Conservation (phyloP, 106 monocot genomes). For the Posidonia australis region DNA sequence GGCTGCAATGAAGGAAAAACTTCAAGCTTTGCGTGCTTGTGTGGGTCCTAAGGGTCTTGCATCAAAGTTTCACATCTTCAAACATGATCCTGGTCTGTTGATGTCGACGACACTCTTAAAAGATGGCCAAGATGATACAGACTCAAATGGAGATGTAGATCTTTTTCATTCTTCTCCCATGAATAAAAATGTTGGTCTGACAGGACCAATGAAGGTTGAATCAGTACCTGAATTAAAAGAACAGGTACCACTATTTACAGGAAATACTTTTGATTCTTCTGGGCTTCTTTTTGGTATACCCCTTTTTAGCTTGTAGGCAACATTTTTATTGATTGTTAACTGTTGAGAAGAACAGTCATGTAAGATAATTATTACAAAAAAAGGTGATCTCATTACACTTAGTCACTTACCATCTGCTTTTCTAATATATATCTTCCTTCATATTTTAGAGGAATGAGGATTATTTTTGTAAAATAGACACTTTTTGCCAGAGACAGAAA, state of each 20-base stretch:
- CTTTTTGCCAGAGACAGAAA: too few species aligned
- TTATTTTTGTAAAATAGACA: too few species aligned
- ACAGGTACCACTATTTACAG: constrained; percentile 34
- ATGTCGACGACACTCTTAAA: constrained; percentile 24
- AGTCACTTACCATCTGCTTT: too few species aligned
- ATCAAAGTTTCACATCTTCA: constrained; percentile 83
- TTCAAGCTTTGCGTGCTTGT: constrained; percentile 44
- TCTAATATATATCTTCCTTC: too few species aligned
- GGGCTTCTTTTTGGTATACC: too few species aligned
- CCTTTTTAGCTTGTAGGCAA: too few species aligned
- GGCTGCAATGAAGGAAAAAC: constrained; percentile 63
- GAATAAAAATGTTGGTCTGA: constrained; percentile 26
- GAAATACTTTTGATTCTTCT: background rate
- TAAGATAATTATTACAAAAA: too few species aligned
- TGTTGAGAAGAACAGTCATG: too few species aligned
- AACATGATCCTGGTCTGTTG: constrained; percentile 51
- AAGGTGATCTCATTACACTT: too few species aligned
- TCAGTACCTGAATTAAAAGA: constrained; percentile 70
- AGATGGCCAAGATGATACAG: constrained; percentile 21
- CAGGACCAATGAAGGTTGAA: constrained; percentile 34
- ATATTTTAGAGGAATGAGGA: too few species aligned
- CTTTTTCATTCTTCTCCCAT: constrained; percentile 21
- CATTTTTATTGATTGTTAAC: too few species aligned
- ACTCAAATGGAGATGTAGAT: constrained; percentile 28
- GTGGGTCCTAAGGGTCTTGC: constrained; percentile 63